Conservation (phyloP, 345 rosid genomes). For the Schrenkiella parvula region DNA sequence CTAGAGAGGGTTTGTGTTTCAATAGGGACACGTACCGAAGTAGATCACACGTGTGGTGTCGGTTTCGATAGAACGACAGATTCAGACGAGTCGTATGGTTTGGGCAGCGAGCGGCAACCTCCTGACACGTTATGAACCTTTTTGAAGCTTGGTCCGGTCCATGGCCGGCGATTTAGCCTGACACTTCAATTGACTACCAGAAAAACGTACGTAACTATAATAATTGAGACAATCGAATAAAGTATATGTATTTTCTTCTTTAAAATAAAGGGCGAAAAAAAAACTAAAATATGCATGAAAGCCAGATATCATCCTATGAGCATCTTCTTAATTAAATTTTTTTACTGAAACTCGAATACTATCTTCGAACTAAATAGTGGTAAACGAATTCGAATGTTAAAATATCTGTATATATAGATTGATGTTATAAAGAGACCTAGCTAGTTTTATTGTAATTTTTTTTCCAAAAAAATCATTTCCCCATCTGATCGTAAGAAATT, state of each 20-base stretch:
- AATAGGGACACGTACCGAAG: constrained; percentile 28
- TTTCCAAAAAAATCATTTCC: not conserved
- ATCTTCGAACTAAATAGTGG: not conserved
- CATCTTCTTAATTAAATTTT: not conserved
- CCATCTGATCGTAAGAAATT: not conserved
- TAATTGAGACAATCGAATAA: constrained; percentile 4
- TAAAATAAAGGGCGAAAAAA: not conserved
- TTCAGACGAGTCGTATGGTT: constrained; percentile 32
- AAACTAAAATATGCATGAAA: not conserved
- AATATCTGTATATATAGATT: not conserved
- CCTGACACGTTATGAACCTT: constrained; percentile 33
- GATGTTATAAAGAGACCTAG: not conserved
- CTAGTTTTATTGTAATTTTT: not conserved
- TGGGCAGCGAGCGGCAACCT: constrained; percentile 20
- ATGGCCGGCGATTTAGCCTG: constrained; percentile 30
- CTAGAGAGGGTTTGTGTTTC: constrained; percentile 9
- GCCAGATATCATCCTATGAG: not conserved
- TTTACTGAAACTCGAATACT: not conserved
- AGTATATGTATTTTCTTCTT: not conserved
- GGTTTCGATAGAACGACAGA: constrained; percentile 9
- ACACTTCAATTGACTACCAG: constrained; percentile 21
- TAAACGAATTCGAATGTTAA: not conserved
- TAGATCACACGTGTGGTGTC: constrained; percentile 35
- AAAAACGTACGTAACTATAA: constrained; percentile 10
- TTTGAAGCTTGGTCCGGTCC: constrained; percentile 24